Percentiles rank a stretch among this genome's conserved stretches.
phyloP scores from a whole-genome alignment of 2,329 filamentous ascomycete genomes.

The Epichloe gansuensis region DNA sequence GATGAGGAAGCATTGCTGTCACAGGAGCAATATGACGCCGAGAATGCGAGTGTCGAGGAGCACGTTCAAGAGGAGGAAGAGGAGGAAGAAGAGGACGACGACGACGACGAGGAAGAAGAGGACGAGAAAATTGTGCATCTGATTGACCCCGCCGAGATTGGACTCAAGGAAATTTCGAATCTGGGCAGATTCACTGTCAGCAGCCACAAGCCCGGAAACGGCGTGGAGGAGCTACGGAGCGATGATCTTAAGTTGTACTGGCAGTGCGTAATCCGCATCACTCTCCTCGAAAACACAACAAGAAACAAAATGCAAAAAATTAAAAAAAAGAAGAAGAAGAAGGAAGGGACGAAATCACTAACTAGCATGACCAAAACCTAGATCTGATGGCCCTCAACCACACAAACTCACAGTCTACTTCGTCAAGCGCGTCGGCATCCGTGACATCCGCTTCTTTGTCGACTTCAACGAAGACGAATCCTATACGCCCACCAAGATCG shows the following conservation, averaged over 20 bases:
- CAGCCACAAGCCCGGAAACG: slow-evolving; percentile 68
- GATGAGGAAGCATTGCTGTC: slow-evolving; percentile 15
- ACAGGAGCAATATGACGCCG: slow-evolving; percentile 20
- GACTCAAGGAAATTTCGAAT: slow-evolving; percentile 74
- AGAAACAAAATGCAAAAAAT: background rate
- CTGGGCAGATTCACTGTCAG: slow-evolving; percentile 74
- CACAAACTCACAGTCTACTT: slow-evolving; percentile 77
- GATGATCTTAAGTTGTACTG: slow-evolving; percentile 64
- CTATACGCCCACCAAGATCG: slow-evolving; percentile 89
- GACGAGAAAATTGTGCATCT: slow-evolving; percentile 29
- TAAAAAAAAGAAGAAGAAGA: background rate
- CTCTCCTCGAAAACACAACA: background rate
- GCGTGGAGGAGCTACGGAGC: slow-evolving; percentile 61
- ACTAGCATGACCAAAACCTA: slow-evolving; percentile 16
- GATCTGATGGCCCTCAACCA: slow-evolving; percentile 73
- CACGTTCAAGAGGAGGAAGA: slow-evolving; percentile 17
- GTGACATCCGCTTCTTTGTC: slow-evolving; percentile 68
- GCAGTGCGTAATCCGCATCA: slow-evolving; percentile 43
- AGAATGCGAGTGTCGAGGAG: slow-evolving; percentile 18
- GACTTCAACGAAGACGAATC: slow-evolving; percentile 91
- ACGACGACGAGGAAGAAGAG: slow-evolving; percentile 23
- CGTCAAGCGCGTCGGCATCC: slow-evolving; percentile 68
- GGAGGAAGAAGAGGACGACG: slow-evolving; percentile 16
- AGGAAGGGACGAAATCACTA: background rate
- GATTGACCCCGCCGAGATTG: slow-evolving; percentile 37